A percentile compares a stretch with the other conserved stretches of the same genome.
Conservation (phyloP, 768 basidiomycete species). For the Lepiota brunneoincarnata region DNA sequence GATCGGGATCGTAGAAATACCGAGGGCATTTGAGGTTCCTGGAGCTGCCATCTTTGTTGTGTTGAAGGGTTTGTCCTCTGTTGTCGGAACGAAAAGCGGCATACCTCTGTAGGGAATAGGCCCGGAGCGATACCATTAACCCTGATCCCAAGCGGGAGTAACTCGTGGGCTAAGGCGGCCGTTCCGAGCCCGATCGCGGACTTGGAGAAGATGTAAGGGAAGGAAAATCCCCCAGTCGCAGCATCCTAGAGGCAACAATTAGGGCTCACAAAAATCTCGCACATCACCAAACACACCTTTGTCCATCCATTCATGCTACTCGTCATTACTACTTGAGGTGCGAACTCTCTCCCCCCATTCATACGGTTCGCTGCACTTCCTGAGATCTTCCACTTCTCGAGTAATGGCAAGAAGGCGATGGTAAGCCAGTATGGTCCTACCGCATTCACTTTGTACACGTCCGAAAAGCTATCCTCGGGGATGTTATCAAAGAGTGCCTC, state of each 20-base stretch:
- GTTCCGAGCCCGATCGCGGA: slow-evolving; percentile 47
- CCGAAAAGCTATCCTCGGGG: slow-evolving; percentile 33
- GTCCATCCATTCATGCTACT: slow-evolving; percentile 54
- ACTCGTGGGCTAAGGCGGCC: slow-evolving; percentile 42
- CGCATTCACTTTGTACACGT: slow-evolving; percentile 35
- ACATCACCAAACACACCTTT: slow-evolving; percentile 29
- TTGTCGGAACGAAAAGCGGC: neutral
- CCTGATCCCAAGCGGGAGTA: slow-evolving; percentile 42
- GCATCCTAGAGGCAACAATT: slow-evolving; percentile 29
- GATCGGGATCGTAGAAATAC: slow-evolving; percentile 19
- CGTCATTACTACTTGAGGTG: slow-evolving; percentile 47
- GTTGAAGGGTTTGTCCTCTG: neutral
- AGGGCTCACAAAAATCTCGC: neutral
- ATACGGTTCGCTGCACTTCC: slow-evolving; percentile 9
- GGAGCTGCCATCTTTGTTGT: slow-evolving; percentile 26
- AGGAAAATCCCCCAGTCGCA: slow-evolving; percentile 34
- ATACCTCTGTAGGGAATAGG: slow-evolving; percentile 28
- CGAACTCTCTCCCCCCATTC: slow-evolving; percentile 32
- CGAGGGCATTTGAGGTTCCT: slow-evolving; percentile 22
- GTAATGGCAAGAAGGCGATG: slow-evolving; percentile 52
- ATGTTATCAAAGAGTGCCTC: slow-evolving; percentile 37
- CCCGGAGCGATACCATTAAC: slow-evolving; percentile 50
- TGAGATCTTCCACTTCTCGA: slow-evolving; percentile 42
- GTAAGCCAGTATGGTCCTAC: slow-evolving; percentile 53
- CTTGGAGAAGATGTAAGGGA: slow-evolving; percentile 48